Conservation (phyloP, 768 basidiomycete genomes). For the Hortiboletus flavorubellus region DNA sequence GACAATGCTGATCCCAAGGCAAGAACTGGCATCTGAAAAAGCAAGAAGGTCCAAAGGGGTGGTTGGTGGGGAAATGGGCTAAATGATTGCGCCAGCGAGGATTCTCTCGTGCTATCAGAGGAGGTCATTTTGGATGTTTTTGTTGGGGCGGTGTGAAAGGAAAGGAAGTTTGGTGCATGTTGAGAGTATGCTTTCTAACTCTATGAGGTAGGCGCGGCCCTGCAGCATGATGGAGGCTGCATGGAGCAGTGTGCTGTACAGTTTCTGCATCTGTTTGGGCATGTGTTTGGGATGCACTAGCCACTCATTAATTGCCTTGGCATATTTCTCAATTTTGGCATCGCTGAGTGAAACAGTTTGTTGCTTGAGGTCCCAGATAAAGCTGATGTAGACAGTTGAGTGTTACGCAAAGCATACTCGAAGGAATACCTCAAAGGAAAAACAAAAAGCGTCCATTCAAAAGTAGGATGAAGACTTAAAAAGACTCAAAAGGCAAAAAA, state of each 20-base stretch:
- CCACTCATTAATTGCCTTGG: too few relatives aligned
- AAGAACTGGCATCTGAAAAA: slow-evolving; percentile 19
- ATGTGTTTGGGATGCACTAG: too few relatives aligned
- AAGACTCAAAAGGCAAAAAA: too few relatives aligned
- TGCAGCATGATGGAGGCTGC: slow-evolving; percentile 23
- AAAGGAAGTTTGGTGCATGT: slow-evolving; percentile 31
- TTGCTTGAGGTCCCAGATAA: background rate
- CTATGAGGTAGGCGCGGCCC: slow-evolving; percentile 40
- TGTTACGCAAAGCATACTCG: too few relatives aligned
- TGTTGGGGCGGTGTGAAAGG: slow-evolving; percentile 16
- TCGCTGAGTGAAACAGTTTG: too few relatives aligned
- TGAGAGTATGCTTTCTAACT: slow-evolving; percentile 37
- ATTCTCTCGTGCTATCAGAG: background rate
- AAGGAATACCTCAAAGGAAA: too few relatives aligned
- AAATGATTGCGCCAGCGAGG: background rate
- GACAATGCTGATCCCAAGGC: slow-evolving; percentile 8
- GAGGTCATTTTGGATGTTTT: background rate
- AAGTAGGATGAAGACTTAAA: too few relatives aligned
- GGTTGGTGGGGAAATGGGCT: background rate
- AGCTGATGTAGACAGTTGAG: background rate
- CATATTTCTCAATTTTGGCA: too few relatives aligned
- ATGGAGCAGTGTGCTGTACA: slow-evolving; percentile 9
- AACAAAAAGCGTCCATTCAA: too few relatives aligned
- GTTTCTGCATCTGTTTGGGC: background rate
- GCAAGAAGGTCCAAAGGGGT: background rate